Base-by-base conservation (phyloP, 179 eudicot genomes). In the Gypsophila paniculata region DNA sequence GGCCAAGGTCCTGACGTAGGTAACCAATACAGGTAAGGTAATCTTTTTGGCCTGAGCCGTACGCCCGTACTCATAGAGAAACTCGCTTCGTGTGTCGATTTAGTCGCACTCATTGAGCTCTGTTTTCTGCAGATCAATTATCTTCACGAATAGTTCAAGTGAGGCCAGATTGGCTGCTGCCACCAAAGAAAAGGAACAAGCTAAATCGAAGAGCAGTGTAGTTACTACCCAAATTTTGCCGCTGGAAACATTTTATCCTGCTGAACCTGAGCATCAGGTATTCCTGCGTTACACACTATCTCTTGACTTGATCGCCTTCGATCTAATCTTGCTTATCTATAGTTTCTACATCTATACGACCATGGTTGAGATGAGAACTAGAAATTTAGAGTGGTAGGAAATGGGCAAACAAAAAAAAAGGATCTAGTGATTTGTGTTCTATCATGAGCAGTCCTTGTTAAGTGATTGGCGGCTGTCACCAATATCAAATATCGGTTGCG, bases 1-100 rank as follows among this genome's bases (percentile, higher is more conserved):
- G 99, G 99, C 70, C 99, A 95, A 79, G 99, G 99, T 78, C 99
- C 99, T 71, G 99, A 95, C 78, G 99, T 92, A 39, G 99, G 99
- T 61, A 85, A 79, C 75, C 99, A 95, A 71, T 95, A 95, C 87
- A 88, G 99, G 99, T 94, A 60, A 78, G 25, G 21, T 23, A 26
- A 48, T 49, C 18, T 76, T 54, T 46, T 15, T 49, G 57, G 5
- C 53, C 36, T 68, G 69, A 46, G 52, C 52, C 9, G 52, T 6
- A 67, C 36, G 57, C 23, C 52, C 9, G 52, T 6, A 67, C 36
- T 63, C 23, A 26, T 39, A 26, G 38, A 69, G 48, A 26, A 49
- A 38, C 32, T 3, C 60, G 48, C 65, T 69, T 17, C 12, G 18
- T 51, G 34, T 48, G 8, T 25, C 51, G 39, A 48, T n/a, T 42